Base-by-base conservation (phyloP, 371 early-diverging fungal genomes). In the Syncephalis fuscata region DNA sequence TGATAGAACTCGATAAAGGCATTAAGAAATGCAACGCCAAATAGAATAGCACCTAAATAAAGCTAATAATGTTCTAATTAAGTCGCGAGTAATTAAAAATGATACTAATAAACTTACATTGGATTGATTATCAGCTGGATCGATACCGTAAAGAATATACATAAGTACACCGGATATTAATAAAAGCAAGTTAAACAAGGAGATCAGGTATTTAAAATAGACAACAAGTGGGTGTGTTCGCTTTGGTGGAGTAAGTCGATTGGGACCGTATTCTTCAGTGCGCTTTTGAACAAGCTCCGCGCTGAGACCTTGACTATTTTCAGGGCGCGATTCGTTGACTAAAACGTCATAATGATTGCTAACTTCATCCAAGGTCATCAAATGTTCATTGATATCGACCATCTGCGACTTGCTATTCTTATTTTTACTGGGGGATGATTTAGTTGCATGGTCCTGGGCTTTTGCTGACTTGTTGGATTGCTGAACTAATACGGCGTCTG, bases 1-100 rank as follows among this genome's bases (percentile, higher is more conserved):
- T 94, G 92, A 52, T 76, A 78, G 61, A 88, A 92, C 62, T 95
- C 96, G 55, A 95, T 86, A 42, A 69, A 70, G 1, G 94, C 87
- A 55, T 95, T 95, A 40, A 92, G 47, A 44, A 92, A 76, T 3
- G 91, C 85, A 21, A 94, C 92, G 46, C 54, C 73, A 45, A 95
- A 73, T 1, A 93, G 64, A 55, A 94, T 88, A 22, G 77, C 79
- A 5, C 93, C 94, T 27, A 92, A 66, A 60, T 92, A 93, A 16
- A 78, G 11, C 32, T 32, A 32, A 32, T 7, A 11, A 4, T 7
- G 11, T 32, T 32, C 32, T 4, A 32, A 11, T 4, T 7, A 32
- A 11, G 11, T 32, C 4, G 32, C 32, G 32, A 32, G n/a, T n/a
- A n/a, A 32, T 32, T 32, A 32, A 11, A 32, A 32, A 32, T 4